phyloP scores from a whole-genome alignment of 495 filamentous ascomycete species.

The Oleoguttula mirabilis region DNA sequence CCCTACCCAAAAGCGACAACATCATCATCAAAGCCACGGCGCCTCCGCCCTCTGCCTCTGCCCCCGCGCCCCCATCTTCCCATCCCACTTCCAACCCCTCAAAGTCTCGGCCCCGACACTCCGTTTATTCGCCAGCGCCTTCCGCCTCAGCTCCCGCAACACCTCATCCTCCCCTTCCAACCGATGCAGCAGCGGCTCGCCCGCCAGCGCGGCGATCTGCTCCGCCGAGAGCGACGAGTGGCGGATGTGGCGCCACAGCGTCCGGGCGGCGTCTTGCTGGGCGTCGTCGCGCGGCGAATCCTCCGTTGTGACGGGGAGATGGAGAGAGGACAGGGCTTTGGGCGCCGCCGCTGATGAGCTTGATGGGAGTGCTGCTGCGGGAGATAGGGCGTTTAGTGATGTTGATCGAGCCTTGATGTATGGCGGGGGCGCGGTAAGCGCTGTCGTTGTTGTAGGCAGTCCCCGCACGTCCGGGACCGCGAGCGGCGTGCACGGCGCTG shows the following conservation, averaged over 20 bases:
- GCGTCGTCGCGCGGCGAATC: neutral
- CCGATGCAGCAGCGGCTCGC: neutral
- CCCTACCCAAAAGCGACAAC: too few relatives aligned
- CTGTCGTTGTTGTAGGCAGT: neutral
- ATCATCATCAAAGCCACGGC: conserved; percentile 16
- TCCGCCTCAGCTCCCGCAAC: conserved; percentile 13
- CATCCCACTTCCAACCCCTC: conserved; percentile 19
- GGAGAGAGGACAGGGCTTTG: too few relatives aligned
- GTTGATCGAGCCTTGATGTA: too few relatives aligned
- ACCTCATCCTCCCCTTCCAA: conserved; percentile 14
- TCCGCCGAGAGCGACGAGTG: conserved; percentile 10
- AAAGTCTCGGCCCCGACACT: conserved; percentile 24
- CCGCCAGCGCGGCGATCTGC: conserved; percentile 7
- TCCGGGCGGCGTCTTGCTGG: conserved; percentile 12
- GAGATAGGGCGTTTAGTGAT: too few relatives aligned
- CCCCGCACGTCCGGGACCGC: neutral
- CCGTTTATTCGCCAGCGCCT: conserved; percentile 22
- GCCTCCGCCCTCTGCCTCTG: conserved; percentile 1
- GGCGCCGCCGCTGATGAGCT: too few relatives aligned
- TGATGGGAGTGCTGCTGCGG: too few relatives aligned
- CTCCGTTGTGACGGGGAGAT: neutral
- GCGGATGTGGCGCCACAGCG: conserved; percentile 24
- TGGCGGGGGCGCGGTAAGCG: too few relatives aligned
- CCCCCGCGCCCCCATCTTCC: too few relatives aligned
- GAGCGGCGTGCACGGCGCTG: too few relatives aligned